These are phyloP conservation scores for Proliferodiscus dingleyae DNA, from an alignment of 2,329 filamentous ascomycete genomes.

Conservation along the genomic window DNA sequence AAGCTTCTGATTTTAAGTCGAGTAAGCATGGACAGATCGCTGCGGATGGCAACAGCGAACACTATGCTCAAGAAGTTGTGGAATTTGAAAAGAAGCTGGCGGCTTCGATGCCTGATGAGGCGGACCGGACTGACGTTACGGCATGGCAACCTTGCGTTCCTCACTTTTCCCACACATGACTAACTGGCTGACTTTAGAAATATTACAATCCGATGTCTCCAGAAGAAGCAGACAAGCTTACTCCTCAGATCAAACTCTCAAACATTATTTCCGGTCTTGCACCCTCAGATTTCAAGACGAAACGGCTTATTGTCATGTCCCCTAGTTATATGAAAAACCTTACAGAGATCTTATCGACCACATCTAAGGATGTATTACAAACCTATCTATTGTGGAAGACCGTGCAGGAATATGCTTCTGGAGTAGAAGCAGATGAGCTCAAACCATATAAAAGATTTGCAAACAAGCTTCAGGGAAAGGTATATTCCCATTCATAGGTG, in stretches of 20 bases:
- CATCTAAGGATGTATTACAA: slow-evolving; percentile 50
- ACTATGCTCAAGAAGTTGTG: slow-evolving; percentile 39
- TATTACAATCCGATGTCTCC: slow-evolving; percentile 61
- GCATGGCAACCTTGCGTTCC: slow-evolving; percentile 25
- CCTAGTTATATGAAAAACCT: slow-evolving; percentile 57
- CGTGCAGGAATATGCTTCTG: slow-evolving; percentile 47
- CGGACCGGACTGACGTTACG: slow-evolving; percentile 57
- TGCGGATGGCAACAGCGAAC: slow-evolving; percentile 8
- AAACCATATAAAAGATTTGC: slow-evolving; percentile 55
- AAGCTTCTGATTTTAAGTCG: slow-evolving; percentile 10
- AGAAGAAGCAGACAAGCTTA: slow-evolving; percentile 47
- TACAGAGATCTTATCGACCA: slow-evolving; percentile 48
- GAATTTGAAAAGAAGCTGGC: slow-evolving; percentile 59
- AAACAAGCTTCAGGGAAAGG: slow-evolving; percentile 55
- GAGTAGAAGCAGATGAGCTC: slow-evolving; percentile 55
- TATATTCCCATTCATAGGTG: slow-evolving; percentile 17
- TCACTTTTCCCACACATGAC: not conserved
- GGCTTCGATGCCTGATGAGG: slow-evolving; percentile 50
- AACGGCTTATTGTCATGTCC: slow-evolving; percentile 53
- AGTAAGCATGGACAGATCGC: slow-evolving; percentile 10
- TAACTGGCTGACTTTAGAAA: slow-evolving; percentile 38
- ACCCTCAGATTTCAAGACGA: slow-evolving; percentile 44
- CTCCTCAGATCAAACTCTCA: slow-evolving; percentile 52
- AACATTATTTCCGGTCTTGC: slow-evolving; percentile 48
- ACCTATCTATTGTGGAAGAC: slow-evolving; percentile 62